phyloP scores from a whole-genome alignment of 805 yeast species.

The Myxozyma kluyveri region DNA sequence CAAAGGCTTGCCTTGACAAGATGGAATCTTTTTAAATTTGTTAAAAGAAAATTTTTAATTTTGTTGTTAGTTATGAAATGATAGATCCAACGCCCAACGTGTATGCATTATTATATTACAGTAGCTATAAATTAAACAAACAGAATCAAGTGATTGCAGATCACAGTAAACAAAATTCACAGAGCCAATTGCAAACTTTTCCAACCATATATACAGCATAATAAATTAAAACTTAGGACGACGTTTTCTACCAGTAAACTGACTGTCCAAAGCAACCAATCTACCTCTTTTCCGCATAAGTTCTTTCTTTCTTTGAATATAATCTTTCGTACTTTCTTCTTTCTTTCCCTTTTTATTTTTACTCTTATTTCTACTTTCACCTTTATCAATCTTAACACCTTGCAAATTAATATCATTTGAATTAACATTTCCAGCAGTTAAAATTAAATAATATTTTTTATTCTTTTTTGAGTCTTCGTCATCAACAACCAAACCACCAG shows the following conservation, averaged over 20 bases:
- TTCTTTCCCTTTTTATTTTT: conserved; percentile 48
- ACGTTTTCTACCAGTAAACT: conserved; percentile 85
- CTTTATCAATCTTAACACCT: conserved; percentile 76
- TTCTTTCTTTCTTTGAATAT: conserved; percentile 86
- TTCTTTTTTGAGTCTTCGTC: conserved; percentile 90
- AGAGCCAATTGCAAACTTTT: no score
- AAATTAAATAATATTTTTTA: conserved; percentile 83
- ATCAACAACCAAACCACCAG: conserved; percentile 92
- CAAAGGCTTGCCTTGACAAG: conserved; percentile 69
- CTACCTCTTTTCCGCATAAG: conserved; percentile 89
- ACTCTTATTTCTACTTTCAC: background rate
- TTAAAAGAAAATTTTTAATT: background rate
- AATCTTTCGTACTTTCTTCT: conserved; percentile 74
- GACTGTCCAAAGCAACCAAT: conserved; percentile 80
- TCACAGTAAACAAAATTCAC: no score
- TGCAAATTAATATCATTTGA: conserved; percentile 64
- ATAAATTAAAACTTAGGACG: conserved; percentile 58
- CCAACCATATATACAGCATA: no score
- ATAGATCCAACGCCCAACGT: no score
- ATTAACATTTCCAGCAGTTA: conserved; percentile 68
- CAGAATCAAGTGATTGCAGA: no score
- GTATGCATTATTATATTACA: no score
- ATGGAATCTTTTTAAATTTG: conserved; percentile 20
- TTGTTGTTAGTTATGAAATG: background rate
- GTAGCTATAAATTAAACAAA: no score